Base-by-base conservation (phyloP, 805 yeast species). In the Myxozyma geophila region DNA sequence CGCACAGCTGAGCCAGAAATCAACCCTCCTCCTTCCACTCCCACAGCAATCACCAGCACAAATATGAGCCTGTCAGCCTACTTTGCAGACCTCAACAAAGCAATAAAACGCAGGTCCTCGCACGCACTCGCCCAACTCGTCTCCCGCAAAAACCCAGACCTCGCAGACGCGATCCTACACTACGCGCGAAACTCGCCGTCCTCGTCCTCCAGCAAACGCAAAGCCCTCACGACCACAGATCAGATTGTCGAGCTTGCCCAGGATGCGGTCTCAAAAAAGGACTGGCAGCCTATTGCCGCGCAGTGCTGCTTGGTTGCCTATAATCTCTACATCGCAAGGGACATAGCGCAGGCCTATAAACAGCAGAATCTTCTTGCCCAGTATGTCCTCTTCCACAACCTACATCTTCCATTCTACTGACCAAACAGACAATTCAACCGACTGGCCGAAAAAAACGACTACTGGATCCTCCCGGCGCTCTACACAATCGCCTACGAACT, bases 361-460 rank as follows among this genome's bases (percentile, higher is more conserved):
- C 67, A 67, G 23, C 75, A 74, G 63, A 74, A 72, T 56, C 46
- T 62, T 6, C 64, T 74, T 37, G 64, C 75, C n/a, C 63, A 67
- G 73, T 71, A 66, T 15, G 73, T 70, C 36, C n/a, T n/a, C n/a
- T n/a, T n/a, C n/a, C n/a, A n/a, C n/a, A n/a, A n/a, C n/a, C n/a
- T n/a, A n/a, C n/a, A n/a, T n/a, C n/a, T n/a, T 21, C 17, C 19
- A 15, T 41, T 36, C 17, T 15, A 28, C 36, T 37, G 33, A 8
- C 40, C 17, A 17, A 9, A 43, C 23, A 58, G 70, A 41, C 21
- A 40, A n/a, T 28, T 67, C 39, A 67, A 66, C 47, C 51, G 70
- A 55, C 28, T 67, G 7, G 62, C 62, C 10, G 70, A 60, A 35
- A 59, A 54, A 23, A 56, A 58, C 21, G 66, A 68, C 21, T 53